phyloP scores from a whole-genome alignment of 1,139 yeast genomes.

The Yamadazyma trypodendri region DNA sequence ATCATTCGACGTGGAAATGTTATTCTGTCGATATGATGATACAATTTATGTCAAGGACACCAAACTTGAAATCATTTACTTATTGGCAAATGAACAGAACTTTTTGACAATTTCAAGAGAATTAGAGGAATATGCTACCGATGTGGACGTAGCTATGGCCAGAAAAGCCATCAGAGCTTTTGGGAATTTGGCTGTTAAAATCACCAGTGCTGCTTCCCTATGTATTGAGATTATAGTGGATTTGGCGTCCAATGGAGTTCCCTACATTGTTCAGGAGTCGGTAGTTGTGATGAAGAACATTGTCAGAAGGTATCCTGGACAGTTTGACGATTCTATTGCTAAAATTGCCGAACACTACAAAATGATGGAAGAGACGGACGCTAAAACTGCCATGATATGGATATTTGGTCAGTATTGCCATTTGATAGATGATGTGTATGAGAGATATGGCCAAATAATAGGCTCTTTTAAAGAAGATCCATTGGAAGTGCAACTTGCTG shows the following conservation, averaged over 20 bases:
- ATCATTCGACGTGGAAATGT: conserved; percentile 67
- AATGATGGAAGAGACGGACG: conserved; percentile 69
- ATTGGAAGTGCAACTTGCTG: conserved; percentile 69
- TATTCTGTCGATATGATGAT: conserved; percentile 81
- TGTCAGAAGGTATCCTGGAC: conserved; percentile 67
- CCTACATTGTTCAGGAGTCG: conserved; percentile 80
- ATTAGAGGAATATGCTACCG: conserved; percentile 82
- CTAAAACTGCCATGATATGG: conserved; percentile 82
- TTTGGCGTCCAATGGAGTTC: conserved; percentile 62
- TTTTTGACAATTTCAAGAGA: conserved; percentile 67
- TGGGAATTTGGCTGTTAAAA: conserved; percentile 82
- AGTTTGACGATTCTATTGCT: conserved; percentile 37
- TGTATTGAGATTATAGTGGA: conserved; percentile 66
- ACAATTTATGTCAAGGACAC: conserved; percentile 89
- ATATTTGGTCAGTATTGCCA: conserved; percentile 73
- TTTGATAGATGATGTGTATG: conserved; percentile 46
- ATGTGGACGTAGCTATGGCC: conserved; percentile 81
- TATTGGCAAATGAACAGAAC: conserved; percentile 68
- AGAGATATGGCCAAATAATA: conserved; percentile 47
- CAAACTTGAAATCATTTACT: conserved; percentile 80
- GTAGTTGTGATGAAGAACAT: conserved; percentile 75
- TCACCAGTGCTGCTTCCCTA: conserved; percentile 52
- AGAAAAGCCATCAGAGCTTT: conserved; percentile 86
- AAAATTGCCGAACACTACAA: conserved; percentile 45
- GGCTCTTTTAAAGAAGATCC: conserved; percentile 58